Evolutionary conservation across 2,329 filamentous ascomycete species (phyloP), one percentile per base, ranked within the genome.

Genomic region (Aspergillus sp.): DNA sequence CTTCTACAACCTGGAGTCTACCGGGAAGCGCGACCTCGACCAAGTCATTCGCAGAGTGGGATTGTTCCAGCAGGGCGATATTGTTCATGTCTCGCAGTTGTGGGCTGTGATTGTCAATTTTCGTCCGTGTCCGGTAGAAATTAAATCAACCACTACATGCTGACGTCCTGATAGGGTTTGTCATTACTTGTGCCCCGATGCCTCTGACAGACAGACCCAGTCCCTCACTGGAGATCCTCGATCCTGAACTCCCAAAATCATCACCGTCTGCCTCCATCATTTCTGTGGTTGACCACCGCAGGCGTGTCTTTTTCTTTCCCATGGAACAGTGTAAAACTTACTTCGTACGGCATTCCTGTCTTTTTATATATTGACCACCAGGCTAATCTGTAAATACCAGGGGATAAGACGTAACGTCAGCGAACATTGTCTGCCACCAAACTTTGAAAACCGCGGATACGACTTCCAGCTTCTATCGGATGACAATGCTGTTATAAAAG

Each of bases 1-100:
- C 31, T 52, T 39, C 39, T 49, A 53, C 24, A 14, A 53, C n/a
- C 51, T 53, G 12, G 51, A 53, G 39, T 14, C 51, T 6, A 53
- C 51, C 35, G 33, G 24, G 1, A 15, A 53, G 24, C 24, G 21
- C 15, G 51, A 37, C 24, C 51, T 53, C 15, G 51, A 45, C 21
- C 51, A 53, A 31, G 21, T 24, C 5, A 15, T 53, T 14, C 24
- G 39, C 11, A 53, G 46, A 53, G 21, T 21, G 4, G 51, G 41
- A 21, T 21, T 12, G 39, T 53, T 43, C 24, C 51, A 7, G 6
- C 19, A 17, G 17, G 15, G 24, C 39, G 12, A 53, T 19, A 53
- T 53, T 27, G 21, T 53, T 19, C 24, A 33, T 45, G 51, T 53
- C 17, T 21, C 51, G 19, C 51, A 53, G 24, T 7, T 53, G 17